Evolutionary conservation across 192 early-diverging fungal genomes (phyloP).

Genomic region (Lunasporangiospora selenospora): DNA sequence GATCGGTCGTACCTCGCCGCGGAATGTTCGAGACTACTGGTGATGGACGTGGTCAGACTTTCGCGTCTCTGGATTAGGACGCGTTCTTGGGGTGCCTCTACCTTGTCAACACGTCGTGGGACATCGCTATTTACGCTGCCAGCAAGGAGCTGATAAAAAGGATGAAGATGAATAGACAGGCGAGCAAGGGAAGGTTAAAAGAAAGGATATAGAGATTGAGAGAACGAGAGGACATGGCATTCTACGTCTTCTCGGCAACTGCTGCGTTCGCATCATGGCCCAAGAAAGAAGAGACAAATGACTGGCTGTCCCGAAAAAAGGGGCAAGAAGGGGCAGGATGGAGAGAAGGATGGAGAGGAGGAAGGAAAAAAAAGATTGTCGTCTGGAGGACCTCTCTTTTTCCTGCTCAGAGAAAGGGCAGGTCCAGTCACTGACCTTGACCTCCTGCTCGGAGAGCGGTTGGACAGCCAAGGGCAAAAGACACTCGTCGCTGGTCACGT

Average conservation of each 20-base stretch:
- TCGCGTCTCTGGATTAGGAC: conserved; percentile 34
- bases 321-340: background rate
- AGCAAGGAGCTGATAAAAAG: conserved; percentile 22
- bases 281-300: too few species aligned
- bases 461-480: conserved; percentile 62
- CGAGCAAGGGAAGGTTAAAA: background rate
- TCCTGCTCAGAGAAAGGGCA: background rate
- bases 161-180: background rate
- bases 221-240: too few species aligned
- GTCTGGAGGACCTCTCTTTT: background rate
- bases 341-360: background rate
- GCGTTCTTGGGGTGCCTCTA: conserved; percentile 23
- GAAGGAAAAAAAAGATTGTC: background rate
- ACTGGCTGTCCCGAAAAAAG: background rate
- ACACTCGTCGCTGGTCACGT: conserved; percentile 59
- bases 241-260: too few species aligned
- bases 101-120: conserved; percentile 26
- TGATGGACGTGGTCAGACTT: too few species aligned
- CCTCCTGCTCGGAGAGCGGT: conserved; percentile 57
- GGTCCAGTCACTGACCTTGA: too few species aligned
- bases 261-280: too few species aligned
- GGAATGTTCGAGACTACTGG: conserved; percentile 20
- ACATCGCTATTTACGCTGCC: conserved; percentile 48
- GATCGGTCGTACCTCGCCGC: conserved; percentile 37
- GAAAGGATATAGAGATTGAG: background rate